Percentiles rank a stretch among this genome's conserved stretches.
These are phyloP conservation scores for Sophora flavescens DNA, from an alignment of 306 rosid genomes.

Conservation along the genomic window DNA sequence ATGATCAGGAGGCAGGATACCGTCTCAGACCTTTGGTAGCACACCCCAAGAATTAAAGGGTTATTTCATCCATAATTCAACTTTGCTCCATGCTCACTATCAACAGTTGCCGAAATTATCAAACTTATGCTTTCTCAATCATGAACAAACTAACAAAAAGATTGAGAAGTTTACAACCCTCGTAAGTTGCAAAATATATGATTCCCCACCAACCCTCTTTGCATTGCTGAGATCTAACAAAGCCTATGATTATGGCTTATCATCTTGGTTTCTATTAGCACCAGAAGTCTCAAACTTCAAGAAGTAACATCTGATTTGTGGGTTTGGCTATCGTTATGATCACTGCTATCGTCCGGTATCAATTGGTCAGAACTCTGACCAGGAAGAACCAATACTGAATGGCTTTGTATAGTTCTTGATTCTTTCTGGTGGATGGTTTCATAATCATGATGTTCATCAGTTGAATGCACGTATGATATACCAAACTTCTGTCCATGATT, in stretches of 20 bases:
- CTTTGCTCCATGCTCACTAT: conserved; percentile 50
- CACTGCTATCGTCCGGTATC: conserved; percentile 39
- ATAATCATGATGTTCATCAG: conserved; percentile 48
- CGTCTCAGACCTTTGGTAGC: conserved; percentile 32
- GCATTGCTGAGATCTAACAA: conserved; percentile 34
- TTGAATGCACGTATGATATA: conserved; percentile 56
- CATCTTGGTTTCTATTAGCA: conserved; percentile 24
- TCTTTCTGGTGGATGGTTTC: conserved; percentile 54
- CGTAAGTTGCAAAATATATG: conserved; percentile 31
- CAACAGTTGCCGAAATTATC: conserved; percentile 50
- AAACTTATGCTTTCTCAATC: conserved; percentile 46
- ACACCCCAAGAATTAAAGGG: conserved; percentile 36
- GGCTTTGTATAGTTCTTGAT: conserved; percentile 57
- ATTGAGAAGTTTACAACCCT: conserved; percentile 39
- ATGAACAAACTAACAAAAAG: conserved; percentile 43
- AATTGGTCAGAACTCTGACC: conserved; percentile 53
- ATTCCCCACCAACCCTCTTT: conserved; percentile 33
- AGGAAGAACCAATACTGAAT: conserved; percentile 51
- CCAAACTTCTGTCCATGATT: conserved; percentile 81
- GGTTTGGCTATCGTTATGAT: conserved; percentile 48
- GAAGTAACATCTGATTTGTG: conserved; percentile 43
- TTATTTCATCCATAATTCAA: conserved; percentile 45
- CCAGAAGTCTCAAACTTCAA: conserved; percentile 37
- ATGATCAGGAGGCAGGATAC: conserved; percentile 22
- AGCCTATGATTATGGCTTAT: conserved; percentile 37